These are phyloP conservation scores for Arctostaphylos glauca DNA, from an alignment of 148 eudicot genomes.

Conservation along the genomic window DNA sequence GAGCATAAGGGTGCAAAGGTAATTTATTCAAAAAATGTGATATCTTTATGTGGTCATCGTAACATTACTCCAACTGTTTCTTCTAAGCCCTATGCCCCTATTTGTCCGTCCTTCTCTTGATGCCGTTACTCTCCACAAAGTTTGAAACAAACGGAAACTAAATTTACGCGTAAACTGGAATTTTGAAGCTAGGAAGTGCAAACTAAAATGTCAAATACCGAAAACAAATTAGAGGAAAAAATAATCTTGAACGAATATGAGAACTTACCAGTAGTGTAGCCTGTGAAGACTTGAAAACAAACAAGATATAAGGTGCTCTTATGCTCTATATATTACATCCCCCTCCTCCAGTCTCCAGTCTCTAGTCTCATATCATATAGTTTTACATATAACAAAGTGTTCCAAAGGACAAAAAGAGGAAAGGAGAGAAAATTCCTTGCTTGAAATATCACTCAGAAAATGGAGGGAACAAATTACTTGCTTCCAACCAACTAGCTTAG, in stretches of 20 bases:
- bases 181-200: neutral
- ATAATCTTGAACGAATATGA: neutral
- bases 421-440: neutral
- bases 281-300: neutral
- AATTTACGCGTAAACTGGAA: neutral
- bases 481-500: neutral
- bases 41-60: too few species aligned
- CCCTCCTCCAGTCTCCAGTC: neutral
- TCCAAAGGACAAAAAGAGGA: neutral
- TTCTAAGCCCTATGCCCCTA: too few species aligned
- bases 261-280: neutral
- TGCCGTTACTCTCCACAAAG: neutral
- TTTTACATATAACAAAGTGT: neutral
- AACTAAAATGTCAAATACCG: neutral
- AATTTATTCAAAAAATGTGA: too few species aligned
- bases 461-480: neutral
- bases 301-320: neutral
- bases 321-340: neutral
- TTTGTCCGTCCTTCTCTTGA: neutral
- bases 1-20: too few species aligned
- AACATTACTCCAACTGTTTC: too few species aligned
- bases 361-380: too few species aligned
- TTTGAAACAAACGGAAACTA: neutral
- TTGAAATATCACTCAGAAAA: neutral
- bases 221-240: neutral